Conservation (phyloP, 2,329 filamentous ascomycete genomes). For the Torrubiella hemipterigena region DNA sequence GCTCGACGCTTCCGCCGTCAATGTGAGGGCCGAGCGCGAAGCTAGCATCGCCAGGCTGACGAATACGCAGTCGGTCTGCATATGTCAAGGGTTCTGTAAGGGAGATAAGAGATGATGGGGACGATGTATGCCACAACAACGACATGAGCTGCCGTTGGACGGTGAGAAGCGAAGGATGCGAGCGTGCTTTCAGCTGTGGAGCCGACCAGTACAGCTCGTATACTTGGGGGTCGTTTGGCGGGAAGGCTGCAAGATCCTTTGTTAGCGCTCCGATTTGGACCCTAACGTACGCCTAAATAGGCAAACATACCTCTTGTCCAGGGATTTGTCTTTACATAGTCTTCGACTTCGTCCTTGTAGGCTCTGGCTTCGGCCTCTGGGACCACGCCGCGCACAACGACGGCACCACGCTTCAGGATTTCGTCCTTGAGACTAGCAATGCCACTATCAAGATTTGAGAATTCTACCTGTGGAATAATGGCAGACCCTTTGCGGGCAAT, state of each 20-base stretch:
- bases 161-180: slow-evolving; percentile 50
- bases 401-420: slow-evolving; percentile 48
- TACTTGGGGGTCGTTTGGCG: slow-evolving; percentile 53
- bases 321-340: slow-evolving; percentile 54
- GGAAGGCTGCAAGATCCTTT: slow-evolving; percentile 52
- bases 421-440: slow-evolving; percentile 27
- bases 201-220: slow-evolving; percentile 68
- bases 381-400: slow-evolving; percentile 55
- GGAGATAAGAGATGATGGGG: slow-evolving; percentile 34
- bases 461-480: slow-evolving; percentile 42
- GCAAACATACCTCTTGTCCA: slow-evolving; percentile 34
- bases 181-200: slow-evolving; percentile 55
- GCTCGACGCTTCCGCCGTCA: slow-evolving; percentile 62
- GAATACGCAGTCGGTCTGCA: slow-evolving; percentile 60
- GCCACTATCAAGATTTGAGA: slow-evolving; percentile 27
- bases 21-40: slow-evolving; percentile 65
- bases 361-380: slow-evolving; percentile 48
- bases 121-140: slow-evolving; percentile 44
- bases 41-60: slow-evolving; percentile 55
- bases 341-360: slow-evolving; percentile 52
- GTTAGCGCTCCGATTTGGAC: background rate
- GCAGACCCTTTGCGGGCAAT: slow-evolving; percentile 31
- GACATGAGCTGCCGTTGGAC: slow-evolving; percentile 51
- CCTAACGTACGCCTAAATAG: background rate
- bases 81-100: slow-evolving; percentile 49